These are phyloP conservation scores for Trichoderma sp. DNA, from an alignment of 2,329 filamentous ascomycete species.

Conservation along the genomic window DNA sequence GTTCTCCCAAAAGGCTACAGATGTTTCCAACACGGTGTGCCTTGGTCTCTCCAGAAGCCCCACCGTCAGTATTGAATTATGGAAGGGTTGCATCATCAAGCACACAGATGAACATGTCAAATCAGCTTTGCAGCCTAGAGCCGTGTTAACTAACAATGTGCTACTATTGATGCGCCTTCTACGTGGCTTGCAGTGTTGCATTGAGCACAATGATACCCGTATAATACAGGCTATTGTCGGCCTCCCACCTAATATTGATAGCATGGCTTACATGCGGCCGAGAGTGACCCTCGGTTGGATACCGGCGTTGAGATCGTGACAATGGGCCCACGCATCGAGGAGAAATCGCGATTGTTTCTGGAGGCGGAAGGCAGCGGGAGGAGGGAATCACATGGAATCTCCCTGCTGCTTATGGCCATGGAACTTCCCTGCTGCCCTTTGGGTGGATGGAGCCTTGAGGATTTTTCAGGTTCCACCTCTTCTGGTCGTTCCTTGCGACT, in stretches of 20 bases:
- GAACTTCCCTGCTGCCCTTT: background rate
- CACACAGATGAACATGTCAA: background rate
- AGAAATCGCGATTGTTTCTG: background rate
- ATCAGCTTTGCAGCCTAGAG: conserved; percentile 1
- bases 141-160: background rate
- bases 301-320: background rate
- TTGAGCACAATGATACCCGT: background rate
- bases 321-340: background rate
- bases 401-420: conserved; percentile 2
- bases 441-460: conserved; percentile 10
- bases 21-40: background rate
- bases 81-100: background rate
- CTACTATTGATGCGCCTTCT: background rate
- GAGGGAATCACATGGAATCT: conserved; percentile 11
- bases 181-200: conserved; percentile 2
- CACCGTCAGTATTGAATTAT: background rate
- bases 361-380: conserved; percentile 7
- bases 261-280: background rate
- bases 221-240: background rate
- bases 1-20: background rate
- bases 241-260: background rate
- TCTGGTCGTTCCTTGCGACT: background rate
- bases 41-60: background rate
- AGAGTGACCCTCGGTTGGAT: background rate
- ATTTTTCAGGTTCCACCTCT: conserved; percentile 16